A percentile compares a stretch with the other conserved stretches of the same genome.
Evolutionary conservation across 2,329 filamentous ascomycete genomes (phyloP).

Genomic region (Penicillium sp.): DNA sequence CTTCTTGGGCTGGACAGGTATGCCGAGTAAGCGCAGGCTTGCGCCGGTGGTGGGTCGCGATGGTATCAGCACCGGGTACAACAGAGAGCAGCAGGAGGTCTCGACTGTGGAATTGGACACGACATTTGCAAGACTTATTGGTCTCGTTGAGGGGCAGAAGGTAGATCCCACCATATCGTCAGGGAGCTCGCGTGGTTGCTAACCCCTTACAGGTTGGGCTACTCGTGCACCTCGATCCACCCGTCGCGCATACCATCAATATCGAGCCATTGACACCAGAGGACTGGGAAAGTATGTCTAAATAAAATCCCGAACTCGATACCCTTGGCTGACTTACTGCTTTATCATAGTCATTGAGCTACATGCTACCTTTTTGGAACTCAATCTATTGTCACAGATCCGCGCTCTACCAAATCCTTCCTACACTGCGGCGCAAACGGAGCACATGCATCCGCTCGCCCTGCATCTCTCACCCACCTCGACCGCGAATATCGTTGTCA

Average conservation of each 20-base stretch:
- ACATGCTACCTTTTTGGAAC: slow-evolving; percentile 90
- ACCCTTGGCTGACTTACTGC: slow-evolving; percentile 5
- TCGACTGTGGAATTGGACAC: slow-evolving; percentile 83
- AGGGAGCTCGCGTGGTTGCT: slow-evolving; percentile 29
- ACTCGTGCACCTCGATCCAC: slow-evolving; percentile 81
- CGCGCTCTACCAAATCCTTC: slow-evolving; percentile 86
- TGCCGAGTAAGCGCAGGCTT: slow-evolving; percentile 86
- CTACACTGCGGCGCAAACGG: slow-evolving; percentile 55
- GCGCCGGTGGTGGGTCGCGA: slow-evolving; percentile 73
- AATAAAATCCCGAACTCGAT: background rate
- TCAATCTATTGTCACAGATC: slow-evolving; percentile 91
- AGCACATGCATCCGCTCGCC: slow-evolving; percentile 74
- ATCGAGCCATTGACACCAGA: slow-evolving; percentile 94
- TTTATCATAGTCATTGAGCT: slow-evolving; percentile 74
- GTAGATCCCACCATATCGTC: slow-evolving; percentile 46
- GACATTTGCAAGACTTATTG: slow-evolving; percentile 74
- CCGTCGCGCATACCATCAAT: slow-evolving; percentile 88
- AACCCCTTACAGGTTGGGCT: slow-evolving; percentile 54
- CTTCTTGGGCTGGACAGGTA: slow-evolving; percentile 94
- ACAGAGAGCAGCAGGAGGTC: slow-evolving; percentile 75
- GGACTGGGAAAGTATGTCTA: slow-evolving; percentile 80
- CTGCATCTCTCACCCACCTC: slow-evolving; percentile 93
- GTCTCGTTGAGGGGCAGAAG: slow-evolving; percentile 78
- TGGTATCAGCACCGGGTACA: slow-evolving; percentile 63
- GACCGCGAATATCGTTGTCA: slow-evolving; percentile 85